Conservation (phyloP, 306 rosid genomes). For the Corylus americana region DNA sequence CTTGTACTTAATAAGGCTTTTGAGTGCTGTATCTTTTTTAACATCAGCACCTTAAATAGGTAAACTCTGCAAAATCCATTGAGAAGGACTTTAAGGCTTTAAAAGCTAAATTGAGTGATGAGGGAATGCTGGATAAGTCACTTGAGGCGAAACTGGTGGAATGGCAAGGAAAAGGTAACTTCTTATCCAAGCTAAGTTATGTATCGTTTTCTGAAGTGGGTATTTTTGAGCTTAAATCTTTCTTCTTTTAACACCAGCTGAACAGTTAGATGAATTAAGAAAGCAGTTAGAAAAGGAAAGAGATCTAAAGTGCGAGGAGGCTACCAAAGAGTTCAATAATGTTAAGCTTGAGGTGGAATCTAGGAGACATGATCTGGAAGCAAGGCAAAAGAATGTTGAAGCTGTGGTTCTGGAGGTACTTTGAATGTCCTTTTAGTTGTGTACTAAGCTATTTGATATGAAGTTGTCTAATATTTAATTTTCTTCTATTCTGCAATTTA, state of each 20-base stretch:
- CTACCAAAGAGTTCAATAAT: conserved; percentile 41
- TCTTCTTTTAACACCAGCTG: conserved; percentile 44
- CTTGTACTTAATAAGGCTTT: conserved; percentile 10
- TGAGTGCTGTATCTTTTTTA: not conserved
- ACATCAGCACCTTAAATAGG: conserved; percentile 45
- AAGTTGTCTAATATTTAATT: conserved; percentile 5
- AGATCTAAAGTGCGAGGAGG: conserved; percentile 54
- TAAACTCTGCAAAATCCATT: conserved; percentile 63
- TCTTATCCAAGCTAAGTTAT: conserved; percentile 23
- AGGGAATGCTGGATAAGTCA: conserved; percentile 65
- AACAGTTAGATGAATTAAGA: conserved; percentile 52
- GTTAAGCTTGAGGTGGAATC: conserved; percentile 63
- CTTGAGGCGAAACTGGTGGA: conserved; percentile 77
- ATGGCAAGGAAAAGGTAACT: conserved; percentile 62
- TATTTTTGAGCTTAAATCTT: conserved; percentile 12
- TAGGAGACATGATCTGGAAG: conserved; percentile 55
- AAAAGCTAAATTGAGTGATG: conserved; percentile 70
- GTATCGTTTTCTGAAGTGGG: conserved; percentile 15
- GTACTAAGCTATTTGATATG: conserved; percentile 1
- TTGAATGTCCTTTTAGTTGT: conserved; percentile 5
- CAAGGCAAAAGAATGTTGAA: conserved; percentile 62
- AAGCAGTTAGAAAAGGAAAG: conserved; percentile 63
- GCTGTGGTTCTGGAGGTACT: conserved; percentile 64
- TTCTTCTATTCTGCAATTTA: conserved; percentile 28
- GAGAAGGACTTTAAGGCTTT: conserved; percentile 74